These are phyloP conservation scores for Picochlorum sp. DNA, from an alignment of 139 green algal genomes.

Conservation along the genomic window DNA sequence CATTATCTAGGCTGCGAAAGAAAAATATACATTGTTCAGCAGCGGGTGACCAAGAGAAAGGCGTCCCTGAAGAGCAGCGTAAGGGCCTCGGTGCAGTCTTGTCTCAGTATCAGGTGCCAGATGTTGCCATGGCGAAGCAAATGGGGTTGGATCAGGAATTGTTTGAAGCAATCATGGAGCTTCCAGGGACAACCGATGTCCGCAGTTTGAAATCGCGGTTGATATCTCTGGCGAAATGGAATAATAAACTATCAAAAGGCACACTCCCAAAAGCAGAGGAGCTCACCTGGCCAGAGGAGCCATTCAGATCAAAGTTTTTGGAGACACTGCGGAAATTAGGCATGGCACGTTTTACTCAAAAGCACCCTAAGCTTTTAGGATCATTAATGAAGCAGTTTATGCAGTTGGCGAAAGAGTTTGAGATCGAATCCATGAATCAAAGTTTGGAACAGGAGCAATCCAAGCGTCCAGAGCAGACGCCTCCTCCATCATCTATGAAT, in stretches of 20 bases:
- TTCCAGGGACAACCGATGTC: slow-evolving; percentile 58
- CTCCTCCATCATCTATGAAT: slow-evolving; percentile 29
- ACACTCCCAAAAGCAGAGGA: slow-evolving; percentile 43
- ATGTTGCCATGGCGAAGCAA: slow-evolving; percentile 22
- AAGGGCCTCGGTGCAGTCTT: not conserved
- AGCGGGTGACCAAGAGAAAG: too few species aligned
- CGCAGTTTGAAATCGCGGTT: slow-evolving; percentile 35
- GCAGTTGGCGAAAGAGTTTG: slow-evolving; percentile 66
- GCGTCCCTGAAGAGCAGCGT: too few species aligned
- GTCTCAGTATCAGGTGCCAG: slow-evolving; percentile 13
- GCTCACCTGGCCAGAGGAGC: slow-evolving; percentile 66
- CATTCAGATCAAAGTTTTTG: slow-evolving; percentile 71
- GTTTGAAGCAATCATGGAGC: slow-evolving; percentile 52
- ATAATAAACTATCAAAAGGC: slow-evolving; percentile 40
- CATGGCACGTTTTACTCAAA: slow-evolving; percentile 78
- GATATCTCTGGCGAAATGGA: slow-evolving; percentile 44
- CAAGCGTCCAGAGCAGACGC: slow-evolving; percentile 24
- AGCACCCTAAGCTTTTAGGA: slow-evolving; percentile 68
- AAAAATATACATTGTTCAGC: too few species aligned
- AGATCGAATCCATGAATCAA: slow-evolving; percentile 45
- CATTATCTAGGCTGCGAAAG: too few species aligned
- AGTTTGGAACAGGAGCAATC: slow-evolving; percentile 27
- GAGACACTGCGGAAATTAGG: slow-evolving; percentile 42
- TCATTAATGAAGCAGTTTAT: slow-evolving; percentile 77
- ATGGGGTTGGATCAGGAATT: slow-evolving; percentile 45